Conservation (phyloP, 225 moss, liverwort and hornwort genomes). For the Neckera pumila region DNA sequence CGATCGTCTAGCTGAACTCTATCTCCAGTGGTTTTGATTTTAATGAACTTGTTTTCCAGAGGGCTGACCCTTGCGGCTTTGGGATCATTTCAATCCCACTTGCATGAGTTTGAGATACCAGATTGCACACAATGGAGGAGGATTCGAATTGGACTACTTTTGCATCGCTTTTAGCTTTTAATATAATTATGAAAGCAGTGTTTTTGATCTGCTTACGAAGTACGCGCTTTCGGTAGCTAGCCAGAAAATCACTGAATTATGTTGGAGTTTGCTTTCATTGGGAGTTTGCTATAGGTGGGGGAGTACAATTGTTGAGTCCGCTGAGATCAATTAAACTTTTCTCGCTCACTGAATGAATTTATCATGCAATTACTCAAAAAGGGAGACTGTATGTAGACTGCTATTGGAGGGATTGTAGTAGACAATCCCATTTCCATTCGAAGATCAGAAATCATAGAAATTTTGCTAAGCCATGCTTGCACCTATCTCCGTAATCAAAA, state of each 20-base stretch:
- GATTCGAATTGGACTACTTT: neutral
- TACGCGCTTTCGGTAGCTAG: neutral
- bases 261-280: neutral
- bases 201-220: neutral
- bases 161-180: neutral
- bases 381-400: neutral
- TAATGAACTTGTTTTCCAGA: neutral
- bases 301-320: neutral
- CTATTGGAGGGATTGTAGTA: neutral
- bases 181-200: no score
- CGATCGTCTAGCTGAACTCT: neutral
- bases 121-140: neutral
- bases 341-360: neutral
- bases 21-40: neutral
- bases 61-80: neutral
- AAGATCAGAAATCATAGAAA: neutral
- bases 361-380: neutral
- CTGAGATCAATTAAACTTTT: neutral
- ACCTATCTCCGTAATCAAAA: no score
- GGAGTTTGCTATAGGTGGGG: no score
- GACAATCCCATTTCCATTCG: neutral
- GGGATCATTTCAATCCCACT: neutral
- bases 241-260: neutral
- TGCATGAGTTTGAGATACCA: neutral
- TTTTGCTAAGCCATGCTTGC: neutral